Conservation (phyloP, 2,329 filamentous ascomycete species). For the Coniochaeta hoffmannii region DNA sequence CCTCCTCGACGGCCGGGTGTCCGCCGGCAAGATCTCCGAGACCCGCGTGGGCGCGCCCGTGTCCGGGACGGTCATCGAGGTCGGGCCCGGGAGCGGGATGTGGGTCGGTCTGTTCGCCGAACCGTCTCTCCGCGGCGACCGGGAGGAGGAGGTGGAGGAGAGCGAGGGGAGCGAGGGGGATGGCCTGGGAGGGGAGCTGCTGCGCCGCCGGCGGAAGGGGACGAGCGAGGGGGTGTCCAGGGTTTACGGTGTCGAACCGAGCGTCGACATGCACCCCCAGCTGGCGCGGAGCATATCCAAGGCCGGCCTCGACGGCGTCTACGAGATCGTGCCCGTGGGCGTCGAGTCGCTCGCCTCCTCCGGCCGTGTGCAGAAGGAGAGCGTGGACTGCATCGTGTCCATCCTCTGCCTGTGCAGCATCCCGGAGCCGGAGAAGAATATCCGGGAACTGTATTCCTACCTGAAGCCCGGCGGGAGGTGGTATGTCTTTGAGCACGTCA, state of each 20-base stretch:
- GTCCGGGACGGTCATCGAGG: slow-evolving; percentile 49
- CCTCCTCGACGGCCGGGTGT: slow-evolving; percentile 43
- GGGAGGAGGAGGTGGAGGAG: too few species aligned
- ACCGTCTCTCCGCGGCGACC: not conserved
- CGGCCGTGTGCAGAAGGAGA: slow-evolving; percentile 40
- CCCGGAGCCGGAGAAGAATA: slow-evolving; percentile 49
- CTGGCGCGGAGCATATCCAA: slow-evolving; percentile 39
- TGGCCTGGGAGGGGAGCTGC: too few species aligned
- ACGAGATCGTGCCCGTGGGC: slow-evolving; percentile 55
- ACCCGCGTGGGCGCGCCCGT: slow-evolving; percentile 24
- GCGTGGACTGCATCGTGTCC: slow-evolving; percentile 52
- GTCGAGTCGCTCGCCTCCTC: slow-evolving; percentile 46
- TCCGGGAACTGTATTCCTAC: slow-evolving; percentile 46
- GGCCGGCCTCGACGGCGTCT: slow-evolving; percentile 47
- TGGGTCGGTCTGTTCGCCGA: slow-evolving; percentile 47
- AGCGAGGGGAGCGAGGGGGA: slow-evolving; percentile 11
- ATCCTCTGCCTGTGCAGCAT: slow-evolving; percentile 58
- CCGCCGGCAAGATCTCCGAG: slow-evolving; percentile 26
- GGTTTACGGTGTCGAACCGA: slow-evolving; percentile 60
- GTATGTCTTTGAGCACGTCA: slow-evolving; percentile 58
- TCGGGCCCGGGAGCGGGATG: slow-evolving; percentile 54
- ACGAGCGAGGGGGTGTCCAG: slow-evolving; percentile 30
- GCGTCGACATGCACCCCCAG: slow-evolving; percentile 39
- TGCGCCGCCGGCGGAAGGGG: slow-evolving; percentile 5
- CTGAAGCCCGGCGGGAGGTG: slow-evolving; percentile 55